These are phyloP conservation scores for Talaromyces stipitatus DNA, from an alignment of 495 filamentous ascomycete species.

Conservation along the genomic window DNA sequence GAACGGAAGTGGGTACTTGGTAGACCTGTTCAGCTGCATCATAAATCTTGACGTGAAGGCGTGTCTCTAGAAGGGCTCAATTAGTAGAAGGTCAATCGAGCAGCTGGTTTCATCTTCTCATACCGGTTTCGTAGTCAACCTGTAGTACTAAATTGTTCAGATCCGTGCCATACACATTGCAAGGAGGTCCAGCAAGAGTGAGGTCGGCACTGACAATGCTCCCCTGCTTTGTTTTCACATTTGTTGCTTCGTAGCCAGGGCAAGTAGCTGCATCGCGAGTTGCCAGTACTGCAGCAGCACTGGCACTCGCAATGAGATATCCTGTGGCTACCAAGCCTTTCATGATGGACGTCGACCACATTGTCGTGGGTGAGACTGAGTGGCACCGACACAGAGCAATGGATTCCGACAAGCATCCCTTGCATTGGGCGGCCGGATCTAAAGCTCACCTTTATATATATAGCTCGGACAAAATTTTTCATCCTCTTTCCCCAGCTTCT, in stretches of 20 bases:
- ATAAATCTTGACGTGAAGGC: constrained; percentile 77
- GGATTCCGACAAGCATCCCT: background rate
- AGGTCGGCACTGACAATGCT: constrained; percentile 57
- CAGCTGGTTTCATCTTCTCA: constrained; percentile 10
- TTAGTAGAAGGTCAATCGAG: background rate
- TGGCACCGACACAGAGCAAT: background rate
- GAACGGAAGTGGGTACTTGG: constrained; percentile 65
- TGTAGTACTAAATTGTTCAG: constrained; percentile 55
- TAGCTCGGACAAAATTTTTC: background rate
- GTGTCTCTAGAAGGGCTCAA: constrained; percentile 42
- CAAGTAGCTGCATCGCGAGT: constrained; percentile 32
- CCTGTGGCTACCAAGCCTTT: background rate
- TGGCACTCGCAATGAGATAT: constrained; percentile 1
- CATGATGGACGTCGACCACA: constrained; percentile 1
- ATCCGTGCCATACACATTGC: constrained; percentile 66
- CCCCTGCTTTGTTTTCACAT: constrained; percentile 37
- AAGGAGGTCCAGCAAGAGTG: constrained; percentile 56
- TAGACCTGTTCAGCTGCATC: constrained; percentile 68
- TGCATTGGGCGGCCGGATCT: background rate
- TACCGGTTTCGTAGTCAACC: constrained; percentile 71
- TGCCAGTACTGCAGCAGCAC: constrained; percentile 19
- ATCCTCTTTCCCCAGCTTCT: background rate
- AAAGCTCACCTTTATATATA: background rate
- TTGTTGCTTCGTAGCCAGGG: constrained; percentile 65
- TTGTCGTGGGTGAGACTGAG: background rate